Base-by-base conservation (phyloP, 1,139 yeast species). In the Magnusiomyces ingens region DNA sequence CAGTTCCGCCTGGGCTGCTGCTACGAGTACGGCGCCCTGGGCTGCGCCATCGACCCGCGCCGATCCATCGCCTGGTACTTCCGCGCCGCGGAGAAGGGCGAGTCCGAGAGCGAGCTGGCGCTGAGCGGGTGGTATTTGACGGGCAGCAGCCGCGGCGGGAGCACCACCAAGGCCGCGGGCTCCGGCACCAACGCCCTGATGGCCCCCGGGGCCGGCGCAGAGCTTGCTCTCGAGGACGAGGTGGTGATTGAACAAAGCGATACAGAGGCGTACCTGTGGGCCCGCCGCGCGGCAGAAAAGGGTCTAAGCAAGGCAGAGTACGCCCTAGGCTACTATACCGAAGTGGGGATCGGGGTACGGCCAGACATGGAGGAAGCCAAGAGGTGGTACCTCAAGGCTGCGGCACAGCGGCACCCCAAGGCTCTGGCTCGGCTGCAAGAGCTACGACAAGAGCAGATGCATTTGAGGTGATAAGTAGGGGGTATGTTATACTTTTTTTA, bases 1-100 rank as follows among this genome's bases (percentile, higher is more conserved):
- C 95, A 89, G 67, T 90, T 86, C 64, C 82, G 88, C 59, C 74
- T 93, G 49, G 99, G 97, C 2, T 81, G 82, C 62, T 85, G 90
- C 51, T 90, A 89, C 68, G 97, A 93, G 67, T 81, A 80, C 63
- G 99, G 98, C 3, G 86, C 83, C 54, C 74, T 85, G 55, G 82
- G 84, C 41, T 77, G 91, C 55, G 74, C 75, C 4, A 73, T 78
- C 19, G 88, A 87, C 64, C 80, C 95, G 15, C 76, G 77, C 61
- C 82, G 85, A 63, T 84, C 95, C 3, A 81, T 93, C 55, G 93
- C 90, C 50, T 93, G 98, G 97, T 93, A 88, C 70, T 76, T 85
- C 55, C 80, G 83, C 60, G 93, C 95, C 1, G 90, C 95, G 0
- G 67, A 68, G 51, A 66, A 68, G 56, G 86, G 91, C 47, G 93